phyloP scores from a whole-genome alignment of 192 early-diverging fungal genomes.

The Coemansia aciculifera region DNA sequence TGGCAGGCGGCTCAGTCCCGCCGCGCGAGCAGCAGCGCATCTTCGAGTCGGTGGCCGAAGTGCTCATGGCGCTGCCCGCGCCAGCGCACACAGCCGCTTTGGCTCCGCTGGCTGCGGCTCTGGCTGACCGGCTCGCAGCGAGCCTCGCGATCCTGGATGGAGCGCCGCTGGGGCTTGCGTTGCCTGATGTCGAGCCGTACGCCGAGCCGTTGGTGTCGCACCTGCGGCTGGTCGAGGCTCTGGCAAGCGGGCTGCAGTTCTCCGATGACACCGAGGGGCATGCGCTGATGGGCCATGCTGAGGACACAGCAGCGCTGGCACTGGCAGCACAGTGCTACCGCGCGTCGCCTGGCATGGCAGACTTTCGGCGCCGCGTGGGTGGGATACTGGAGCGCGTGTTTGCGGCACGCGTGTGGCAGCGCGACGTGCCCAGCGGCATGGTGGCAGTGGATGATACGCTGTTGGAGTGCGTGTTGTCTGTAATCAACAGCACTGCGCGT shows the following conservation, averaged over 20 bases:
- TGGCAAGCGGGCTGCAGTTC: constrained; percentile 48
- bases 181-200: constrained; percentile 22
- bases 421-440: constrained; percentile 11
- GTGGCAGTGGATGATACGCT: constrained; percentile 19
- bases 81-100: constrained; percentile 19
- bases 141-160: constrained; percentile 16
- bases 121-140: constrained; percentile 13
- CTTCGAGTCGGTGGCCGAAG: constrained; percentile 48
- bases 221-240: constrained; percentile 35
- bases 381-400: constrained; percentile 16
- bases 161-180: constrained; percentile 4
- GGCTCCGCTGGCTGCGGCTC: constrained; percentile 22
- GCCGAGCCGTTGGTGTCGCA: constrained; percentile 14
- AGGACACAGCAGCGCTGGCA: constrained; percentile 9
- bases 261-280: constrained; percentile 46
- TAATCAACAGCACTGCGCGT: constrained; percentile 33
- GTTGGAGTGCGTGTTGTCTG: constrained; percentile 33
- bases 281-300: constrained; percentile 34
- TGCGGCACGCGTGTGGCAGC: constrained; percentile 13
- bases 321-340: constrained; percentile 40
- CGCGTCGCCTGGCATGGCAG: constrained; percentile 16
- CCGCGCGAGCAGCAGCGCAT: constrained; percentile 53
- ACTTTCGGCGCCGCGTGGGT: constrained; percentile 23
- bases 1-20: constrained; percentile 28
- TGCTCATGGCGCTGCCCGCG: constrained; percentile 30